Evolutionary conservation across 345 rosid genomes (phyloP).

Genomic region (Populus tremula): DNA sequence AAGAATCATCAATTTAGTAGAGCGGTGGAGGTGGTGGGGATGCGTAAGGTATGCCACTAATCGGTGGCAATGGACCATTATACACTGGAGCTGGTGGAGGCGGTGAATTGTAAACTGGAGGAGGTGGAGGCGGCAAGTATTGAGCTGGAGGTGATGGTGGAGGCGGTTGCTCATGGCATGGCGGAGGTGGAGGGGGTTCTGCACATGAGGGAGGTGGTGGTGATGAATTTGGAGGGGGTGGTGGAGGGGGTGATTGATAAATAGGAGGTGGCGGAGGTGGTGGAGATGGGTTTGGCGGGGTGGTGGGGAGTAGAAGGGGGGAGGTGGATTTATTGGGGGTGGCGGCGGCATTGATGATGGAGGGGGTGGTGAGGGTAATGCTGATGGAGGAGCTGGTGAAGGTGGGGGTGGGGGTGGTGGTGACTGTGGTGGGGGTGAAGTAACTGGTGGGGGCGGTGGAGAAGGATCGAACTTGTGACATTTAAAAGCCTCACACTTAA

Average conservation of each 20-base stretch:
- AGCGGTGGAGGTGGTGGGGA: slow-evolving; percentile 44
- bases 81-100: slow-evolving; percentile 21
- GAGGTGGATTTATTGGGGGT: slow-evolving; percentile 19
- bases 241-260: neutral
- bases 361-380: slow-evolving; percentile 6
- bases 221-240: slow-evolving; percentile 8
- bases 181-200: neutral
- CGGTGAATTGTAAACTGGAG: neutral
- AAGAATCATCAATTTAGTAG: neutral
- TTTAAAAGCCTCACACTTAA: slow-evolving; percentile 46
- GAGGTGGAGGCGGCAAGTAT: slow-evolving; percentile 20
- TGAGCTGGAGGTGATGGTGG: neutral
- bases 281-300: slow-evolving; percentile 18
- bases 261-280: slow-evolving; percentile 12
- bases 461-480: slow-evolving; percentile 36
- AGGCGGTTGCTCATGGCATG: slow-evolving; percentile 1
- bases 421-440: slow-evolving; percentile 21
- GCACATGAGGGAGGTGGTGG: slow-evolving; percentile 12
- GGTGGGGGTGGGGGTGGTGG: slow-evolving; percentile 8
- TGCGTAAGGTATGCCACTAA: slow-evolving; percentile 31
- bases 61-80: slow-evolving; percentile 34
- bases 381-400: slow-evolving; percentile 16
- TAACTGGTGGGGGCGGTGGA: slow-evolving; percentile 2
- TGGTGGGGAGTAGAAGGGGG: slow-evolving; percentile 28
- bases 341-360: slow-evolving; percentile 4